Conservation (phyloP, 148 eudicot species). For the Arbutus unedo region DNA sequence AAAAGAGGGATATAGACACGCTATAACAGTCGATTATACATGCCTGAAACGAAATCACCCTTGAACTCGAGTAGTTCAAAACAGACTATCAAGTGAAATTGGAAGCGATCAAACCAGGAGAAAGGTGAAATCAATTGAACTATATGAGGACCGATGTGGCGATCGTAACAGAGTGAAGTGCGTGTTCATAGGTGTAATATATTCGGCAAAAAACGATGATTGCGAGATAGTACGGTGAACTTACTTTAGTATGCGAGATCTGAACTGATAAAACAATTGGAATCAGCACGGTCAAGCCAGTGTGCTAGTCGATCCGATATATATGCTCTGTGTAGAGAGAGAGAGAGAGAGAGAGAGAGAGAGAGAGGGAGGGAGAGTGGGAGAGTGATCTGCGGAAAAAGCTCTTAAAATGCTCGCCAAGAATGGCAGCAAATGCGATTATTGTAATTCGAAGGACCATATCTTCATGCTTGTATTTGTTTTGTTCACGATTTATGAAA, state of each 20-base stretch:
- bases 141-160: not conserved
- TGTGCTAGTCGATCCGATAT: not conserved
- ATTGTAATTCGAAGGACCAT: not conserved
- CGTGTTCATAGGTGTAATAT: not conserved
- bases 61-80: not conserved
- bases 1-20: not conserved
- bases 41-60: not conserved
- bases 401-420: not conserved
- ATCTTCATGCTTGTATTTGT: not conserved
- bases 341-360: not conserved
- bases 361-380: not conserved
- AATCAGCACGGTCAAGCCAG: not conserved
- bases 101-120: not conserved
- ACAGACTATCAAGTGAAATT: not conserved
- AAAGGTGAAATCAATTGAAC: not conserved
- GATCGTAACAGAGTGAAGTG: not conserved
- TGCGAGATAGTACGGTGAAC: not conserved
- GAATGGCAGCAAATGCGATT: not conserved
- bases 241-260: conserved; percentile 16
- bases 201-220: not conserved
- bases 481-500: not conserved
- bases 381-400: conserved; percentile 17
- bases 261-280: not conserved
- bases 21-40: not conserved
- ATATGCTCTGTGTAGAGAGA: not conserved